Evolutionary conservation across 345 rosid genomes (phyloP), one percentile per base, ranked within the genome.

Genomic region (Laguncularia racemosa): DNA sequence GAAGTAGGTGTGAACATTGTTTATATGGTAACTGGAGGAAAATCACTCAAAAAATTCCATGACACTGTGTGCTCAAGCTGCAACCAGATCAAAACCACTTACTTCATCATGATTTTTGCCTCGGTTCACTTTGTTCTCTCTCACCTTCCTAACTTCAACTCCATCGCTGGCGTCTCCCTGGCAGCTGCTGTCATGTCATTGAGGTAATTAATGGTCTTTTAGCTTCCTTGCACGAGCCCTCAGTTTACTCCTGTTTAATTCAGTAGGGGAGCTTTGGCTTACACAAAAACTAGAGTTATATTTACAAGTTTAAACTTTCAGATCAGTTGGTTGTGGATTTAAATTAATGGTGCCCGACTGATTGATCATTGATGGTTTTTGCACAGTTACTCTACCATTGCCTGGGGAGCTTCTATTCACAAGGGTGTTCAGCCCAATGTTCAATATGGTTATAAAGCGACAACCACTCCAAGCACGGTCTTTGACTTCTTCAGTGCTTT

Each of bases 1-100:
- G 85, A 89, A 63, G 77, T 84, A 8, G 84, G 96, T 18, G 87
- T 84, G 48, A 71, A 77, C 71, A 78, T 89, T 20, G 87, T 89
- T 44, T 89, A 85, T 53, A 89, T 85, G 96, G 91, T 89, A n/a
- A 89, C 95, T 0, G 95, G 89, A 40, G 95, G 91, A 58, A 74
- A 76, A 76, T 88, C 96, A 1, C 52, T 85, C 16, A 16, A 83
- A 78, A 85, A 83, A 51, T 66, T 88, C 56, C 86, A 83, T 57
- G 50, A 83, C 1, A 38, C 74, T 3, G 78, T 78, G n/a, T 60
- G 84, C 71, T 16, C 65, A 0, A 17, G 13, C 55, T 44, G 79
- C 74, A 76, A 74, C 57, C 10, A 62, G 0, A 81, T 83, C 74
- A 85, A 76, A 66, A 69, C 71, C 7, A 72, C 86, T 14, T 81